Base-by-base conservation (phyloP, 2,329 filamentous ascomycete species). In the Curvularia verruculosa region DNA sequence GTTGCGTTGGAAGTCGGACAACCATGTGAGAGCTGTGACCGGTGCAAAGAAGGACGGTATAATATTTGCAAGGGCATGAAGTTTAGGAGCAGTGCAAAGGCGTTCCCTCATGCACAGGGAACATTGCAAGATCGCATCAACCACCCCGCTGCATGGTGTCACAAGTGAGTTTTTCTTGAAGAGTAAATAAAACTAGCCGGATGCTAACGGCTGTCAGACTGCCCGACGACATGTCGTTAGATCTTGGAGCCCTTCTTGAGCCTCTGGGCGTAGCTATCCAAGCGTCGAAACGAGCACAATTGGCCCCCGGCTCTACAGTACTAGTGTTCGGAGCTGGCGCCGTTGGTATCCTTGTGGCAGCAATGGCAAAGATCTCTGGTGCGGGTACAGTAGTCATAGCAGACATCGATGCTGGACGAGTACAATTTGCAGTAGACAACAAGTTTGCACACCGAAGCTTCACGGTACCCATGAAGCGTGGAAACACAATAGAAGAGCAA, bases 1-100 rank as follows among this genome's bases (percentile, higher is more conserved):
- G 89, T 97, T 19, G 92, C 94, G n/a, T 82, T 98, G 40, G 94
- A 98, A 82, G 94, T 96, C 13, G 94, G 94, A 49, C 85, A 91
- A 50, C 91, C 92, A 0, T 98, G 94, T 80, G 87, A 90, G 37
- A 70, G 74, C 39, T 88, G 85, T 68, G 74, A 79, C 21, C 76
- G 83, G 49, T 88, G 85, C 69, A 75, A 77, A 41, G 78, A 82
- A 54, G 84, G 83, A 49, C 75, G 85, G 49, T 87, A 87, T 71
- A 88, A 88, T 64, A 85, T 88, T 61, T 88, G 85, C 77, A 81
- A 82, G 23, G 77, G 77, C 8, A 82, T 88, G 79, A 78, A 78
- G 39, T 87, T 87, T 68, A 73, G 84, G 58, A 84, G 82, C 65
- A 85, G 82, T 52, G 85, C 85, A 34, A 87, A 86, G 70, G 77